Percentiles rank a stretch among this genome's conserved stretches.
Evolutionary conservation across 1,284 basidiomycete species (phyloP).

Genomic region (Coniophora puteana): DNA sequence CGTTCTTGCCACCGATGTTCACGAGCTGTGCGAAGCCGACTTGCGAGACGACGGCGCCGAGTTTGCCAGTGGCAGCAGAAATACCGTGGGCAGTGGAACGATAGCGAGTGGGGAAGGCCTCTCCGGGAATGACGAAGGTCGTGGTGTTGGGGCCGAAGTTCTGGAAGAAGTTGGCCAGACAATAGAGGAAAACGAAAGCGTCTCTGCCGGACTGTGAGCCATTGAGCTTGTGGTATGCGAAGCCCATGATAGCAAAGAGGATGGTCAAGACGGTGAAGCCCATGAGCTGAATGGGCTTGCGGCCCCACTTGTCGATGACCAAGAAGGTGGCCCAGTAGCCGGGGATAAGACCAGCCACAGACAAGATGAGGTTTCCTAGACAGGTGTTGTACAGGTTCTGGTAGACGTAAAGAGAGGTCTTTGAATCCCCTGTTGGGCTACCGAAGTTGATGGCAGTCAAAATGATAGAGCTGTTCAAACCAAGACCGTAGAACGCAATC

Average conservation of each 20-base stretch:
- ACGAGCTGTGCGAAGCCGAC: slow-evolving; percentile 49
- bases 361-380: slow-evolving; percentile 40
- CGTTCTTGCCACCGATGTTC: slow-evolving; percentile 45
- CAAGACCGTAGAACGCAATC: slow-evolving; percentile 60
- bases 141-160: slow-evolving; percentile 73
- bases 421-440: slow-evolving; percentile 14
- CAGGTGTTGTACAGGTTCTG: slow-evolving; percentile 29
- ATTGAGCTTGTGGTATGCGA: slow-evolving; percentile 54
- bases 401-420: slow-evolving; percentile 22
- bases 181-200: slow-evolving; percentile 61
- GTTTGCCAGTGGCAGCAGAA: slow-evolving; percentile 64
- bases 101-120: slow-evolving; percentile 75
- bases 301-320: slow-evolving; percentile 48
- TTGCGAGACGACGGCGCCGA: slow-evolving; percentile 68
- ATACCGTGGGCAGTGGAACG: slow-evolving; percentile 71
- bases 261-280: slow-evolving; percentile 54
- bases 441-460: slow-evolving; percentile 30
- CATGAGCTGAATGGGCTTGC: slow-evolving; percentile 54
- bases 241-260: slow-evolving; percentile 50
- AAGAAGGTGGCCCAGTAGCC: slow-evolving; percentile 48
- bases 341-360: slow-evolving; percentile 47
- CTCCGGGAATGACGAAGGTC: slow-evolving; percentile 68
- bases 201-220: slow-evolving; percentile 32
- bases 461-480: slow-evolving; percentile 54
- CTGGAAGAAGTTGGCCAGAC: slow-evolving; percentile 53